These are phyloP conservation scores for Erysimum pusillum DNA, from an alignment of 441 rosid species.

Conservation along the genomic window DNA sequence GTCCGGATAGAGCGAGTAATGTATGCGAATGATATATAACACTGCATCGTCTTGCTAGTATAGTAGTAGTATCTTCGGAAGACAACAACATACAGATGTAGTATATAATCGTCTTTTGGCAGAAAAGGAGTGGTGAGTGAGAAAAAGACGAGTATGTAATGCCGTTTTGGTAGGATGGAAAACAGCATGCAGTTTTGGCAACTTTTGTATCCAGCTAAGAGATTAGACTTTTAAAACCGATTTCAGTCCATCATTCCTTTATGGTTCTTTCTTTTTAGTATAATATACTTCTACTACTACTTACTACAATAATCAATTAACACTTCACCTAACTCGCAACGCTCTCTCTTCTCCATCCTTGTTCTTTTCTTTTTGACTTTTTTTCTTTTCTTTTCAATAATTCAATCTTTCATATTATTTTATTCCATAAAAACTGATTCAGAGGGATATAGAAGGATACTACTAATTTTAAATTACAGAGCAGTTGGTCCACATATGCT, in stretches of 20 bases:
- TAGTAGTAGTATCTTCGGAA: too few relatives aligned
- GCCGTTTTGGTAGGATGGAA: constrained; percentile 32
- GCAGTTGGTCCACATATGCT: constrained; percentile 23
- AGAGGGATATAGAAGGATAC: not conserved
- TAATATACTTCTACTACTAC: too few relatives aligned
- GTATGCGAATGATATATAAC: too few relatives aligned
- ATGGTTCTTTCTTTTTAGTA: too few relatives aligned
- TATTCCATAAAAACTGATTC: not conserved
- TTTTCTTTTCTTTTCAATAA: constrained; percentile 11
- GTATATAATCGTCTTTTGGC: too few relatives aligned
- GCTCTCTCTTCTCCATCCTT: constrained; percentile 28
- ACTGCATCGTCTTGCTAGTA: too few relatives aligned
- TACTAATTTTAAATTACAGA: constrained; percentile 13
- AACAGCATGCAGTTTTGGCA: constrained; percentile 35
- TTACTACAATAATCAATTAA: constrained; percentile 12
- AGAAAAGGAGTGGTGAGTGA: not conserved
- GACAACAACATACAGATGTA: too few relatives aligned
- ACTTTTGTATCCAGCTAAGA: constrained; percentile 34
- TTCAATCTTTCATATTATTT: not conserved
- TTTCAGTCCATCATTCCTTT: too few relatives aligned
- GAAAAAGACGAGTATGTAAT: constrained; percentile 25
- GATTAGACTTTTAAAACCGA: not conserved
- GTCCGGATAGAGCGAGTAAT: too few relatives aligned
- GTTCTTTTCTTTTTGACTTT: constrained; percentile 31
- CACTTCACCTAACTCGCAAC: constrained; percentile 45